Evolutionary conservation across 2,329 filamentous ascomycete genomes (phyloP).

Genomic region (Xylariomycetidae sp.): DNA sequence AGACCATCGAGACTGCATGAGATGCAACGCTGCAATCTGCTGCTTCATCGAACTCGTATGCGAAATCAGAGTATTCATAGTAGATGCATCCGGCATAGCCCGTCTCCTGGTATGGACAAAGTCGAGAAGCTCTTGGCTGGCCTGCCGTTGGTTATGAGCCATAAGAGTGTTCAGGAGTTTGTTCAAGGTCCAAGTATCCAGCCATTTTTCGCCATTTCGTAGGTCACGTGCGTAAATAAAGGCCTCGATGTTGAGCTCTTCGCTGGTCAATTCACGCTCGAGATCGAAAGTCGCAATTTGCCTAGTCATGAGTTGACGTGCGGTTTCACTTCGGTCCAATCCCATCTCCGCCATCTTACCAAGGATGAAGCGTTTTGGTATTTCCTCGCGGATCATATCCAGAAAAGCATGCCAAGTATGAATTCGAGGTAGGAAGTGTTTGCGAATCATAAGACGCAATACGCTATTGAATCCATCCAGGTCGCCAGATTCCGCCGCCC

Average conservation of each 20-base stretch:
- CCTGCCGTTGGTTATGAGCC: constrained; percentile 9
- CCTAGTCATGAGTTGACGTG: constrained; percentile 17
- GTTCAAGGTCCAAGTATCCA: constrained; percentile 22
- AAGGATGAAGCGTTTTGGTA: constrained; percentile 40
- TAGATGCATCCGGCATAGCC: constrained; percentile 12
- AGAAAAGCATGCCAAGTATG: constrained; percentile 24
- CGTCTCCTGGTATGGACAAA: constrained; percentile 5
- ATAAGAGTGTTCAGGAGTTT: constrained; percentile 23
- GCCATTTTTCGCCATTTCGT: constrained; percentile 20
- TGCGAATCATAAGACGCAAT: constrained; percentile 22
- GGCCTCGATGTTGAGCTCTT: constrained; percentile 5
- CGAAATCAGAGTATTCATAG: constrained; percentile 25
- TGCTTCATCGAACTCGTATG: constrained; percentile 12
- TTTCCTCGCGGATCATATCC: constrained; percentile 36
- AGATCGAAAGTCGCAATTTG: constrained; percentile 19
- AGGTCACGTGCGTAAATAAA: constrained; percentile 16
- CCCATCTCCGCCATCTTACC: constrained; percentile 25
- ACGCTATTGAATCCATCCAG: constrained; percentile 20
- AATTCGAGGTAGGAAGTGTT: constrained; percentile 15
- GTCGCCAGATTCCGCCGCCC: constrained; percentile 19
- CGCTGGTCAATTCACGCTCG: constrained; percentile 6
- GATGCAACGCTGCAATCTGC: constrained; percentile 8
- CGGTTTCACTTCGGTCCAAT: constrained; percentile 14
- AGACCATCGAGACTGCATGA: constrained; percentile 14
- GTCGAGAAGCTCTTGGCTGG: constrained; percentile 16